Evolutionary conservation across 805 yeast genomes (phyloP), one percentile per base, ranked within the genome.

Genomic region (Starmera quercuum): DNA sequence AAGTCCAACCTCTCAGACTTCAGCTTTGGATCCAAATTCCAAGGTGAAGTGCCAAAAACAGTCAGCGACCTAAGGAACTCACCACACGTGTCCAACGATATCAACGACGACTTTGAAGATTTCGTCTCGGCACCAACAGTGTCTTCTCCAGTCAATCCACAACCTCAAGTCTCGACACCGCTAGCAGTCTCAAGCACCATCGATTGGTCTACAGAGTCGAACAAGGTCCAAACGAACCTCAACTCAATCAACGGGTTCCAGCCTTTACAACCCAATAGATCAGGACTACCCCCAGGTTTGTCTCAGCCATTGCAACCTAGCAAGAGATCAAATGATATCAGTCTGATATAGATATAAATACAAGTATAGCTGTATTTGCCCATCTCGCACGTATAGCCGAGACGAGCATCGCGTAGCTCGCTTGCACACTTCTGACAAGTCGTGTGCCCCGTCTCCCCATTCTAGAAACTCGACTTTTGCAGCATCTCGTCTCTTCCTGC

Each of bases 211-310:
- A n/a, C 33, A 11, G 53, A 46, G 26, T 23, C 41, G 2, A 35
- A 32, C 4, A 43, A 43, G 27, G 21, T 36, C 20, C 33, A 33
- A 21, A 24, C 12, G 19, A 30, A 3, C 25, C 29, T 28, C 37
- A 35, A 21, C 21, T 28, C 36, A 22, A 20, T 24, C 29, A 7
- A 18, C 15, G 28, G 34, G 20, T 12, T 12, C 35, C 34, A 28
- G 26, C 25, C 32, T 11, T 23, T 29, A 21, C 26, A 20, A n/a
- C 20, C 33, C 12, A 30, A 16, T 20, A 27, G 20, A 26, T 12
- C 34, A 2, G 38, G 52, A 25, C 44, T 60, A 7, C 71, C 71
- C 14, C 71, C 70, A 2, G 70, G 71, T 6, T 64, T 65, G 34
- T 61, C 65, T 2, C 51, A 56, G 21, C 44, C 61, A 6, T 38